Conservation (phyloP, 2,329 filamentous ascomycete species). For the Claviceps spartinae region DNA sequence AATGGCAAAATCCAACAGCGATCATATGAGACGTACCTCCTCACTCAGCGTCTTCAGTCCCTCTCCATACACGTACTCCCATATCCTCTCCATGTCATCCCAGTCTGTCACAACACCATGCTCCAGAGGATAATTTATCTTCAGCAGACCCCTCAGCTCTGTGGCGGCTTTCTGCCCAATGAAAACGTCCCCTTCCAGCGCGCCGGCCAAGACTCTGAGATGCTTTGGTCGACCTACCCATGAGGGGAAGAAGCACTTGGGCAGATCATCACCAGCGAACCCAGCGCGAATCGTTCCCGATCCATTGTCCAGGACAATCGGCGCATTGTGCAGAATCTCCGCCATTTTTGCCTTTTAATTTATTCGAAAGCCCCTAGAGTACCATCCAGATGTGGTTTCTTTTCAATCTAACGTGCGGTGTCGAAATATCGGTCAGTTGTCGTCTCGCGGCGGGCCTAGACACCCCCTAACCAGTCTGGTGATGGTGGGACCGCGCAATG, state of each 20-base stretch:
- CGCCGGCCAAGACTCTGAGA: constrained; percentile 85
- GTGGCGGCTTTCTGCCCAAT: constrained; percentile 82
- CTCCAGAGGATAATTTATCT: constrained; percentile 90
- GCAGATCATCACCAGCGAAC: constrained; percentile 89
- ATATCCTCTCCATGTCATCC: constrained; percentile 99
- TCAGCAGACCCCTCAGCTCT: constrained; percentile 80
- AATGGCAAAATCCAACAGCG: not conserved
- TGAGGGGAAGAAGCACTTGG: constrained; percentile 94
- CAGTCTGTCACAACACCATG: constrained; percentile 98
- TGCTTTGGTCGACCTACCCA: constrained; percentile 96
- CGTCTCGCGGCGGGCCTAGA: not conserved
- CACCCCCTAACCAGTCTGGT: constrained; percentile 1
- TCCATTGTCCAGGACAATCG: constrained; percentile 97
- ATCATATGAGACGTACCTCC: constrained; percentile 46
- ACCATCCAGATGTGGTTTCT: not conserved
- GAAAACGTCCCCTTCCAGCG: constrained; percentile 91
- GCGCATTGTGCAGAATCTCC: constrained; percentile 77
- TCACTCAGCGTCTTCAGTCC: constrained; percentile 94
- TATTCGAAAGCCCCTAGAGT: not conserved
- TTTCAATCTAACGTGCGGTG: not conserved
- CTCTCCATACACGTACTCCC: constrained; percentile 94
- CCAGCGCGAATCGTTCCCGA: constrained; percentile 95
- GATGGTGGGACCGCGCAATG: not conserved
- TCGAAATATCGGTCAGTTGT: not conserved
- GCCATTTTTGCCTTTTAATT: constrained; percentile 27